These are phyloP conservation scores for Dinochytrium kinnereticum DNA, from an alignment of 371 early-diverging fungal species.

Conservation along the genomic window DNA sequence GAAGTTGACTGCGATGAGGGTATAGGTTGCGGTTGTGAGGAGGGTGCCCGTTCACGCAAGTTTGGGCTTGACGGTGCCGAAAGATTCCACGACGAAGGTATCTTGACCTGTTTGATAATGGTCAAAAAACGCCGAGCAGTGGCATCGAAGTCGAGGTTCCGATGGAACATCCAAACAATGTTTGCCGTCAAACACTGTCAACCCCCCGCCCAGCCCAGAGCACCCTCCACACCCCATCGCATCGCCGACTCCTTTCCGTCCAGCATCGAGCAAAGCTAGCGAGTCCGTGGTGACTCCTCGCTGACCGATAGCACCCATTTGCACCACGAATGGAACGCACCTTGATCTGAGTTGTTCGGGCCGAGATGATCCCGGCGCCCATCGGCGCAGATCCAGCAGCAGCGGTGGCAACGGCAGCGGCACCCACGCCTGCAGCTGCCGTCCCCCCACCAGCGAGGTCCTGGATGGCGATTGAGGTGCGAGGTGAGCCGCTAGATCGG, in stretches of 20 bases:
- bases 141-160: too few species aligned
- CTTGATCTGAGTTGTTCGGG: conserved; percentile 1
- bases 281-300: too few species aligned
- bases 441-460: neutral
- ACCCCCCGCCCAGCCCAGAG: too few species aligned
- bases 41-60: neutral
- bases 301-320: too few species aligned
- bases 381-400: too few species aligned
- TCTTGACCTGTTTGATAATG: neutral
- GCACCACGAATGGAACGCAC: neutral
- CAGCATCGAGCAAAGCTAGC: too few species aligned
- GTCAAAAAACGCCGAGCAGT: neutral
- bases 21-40: neutral
- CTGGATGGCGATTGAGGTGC: neutral
- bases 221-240: too few species aligned
- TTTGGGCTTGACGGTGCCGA: conserved; percentile 2
- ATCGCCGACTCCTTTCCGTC: too few species aligned
- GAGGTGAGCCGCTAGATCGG: too few species aligned
- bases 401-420: neutral
- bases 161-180: too few species aligned
- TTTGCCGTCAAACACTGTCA: too few species aligned
- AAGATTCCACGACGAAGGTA: neutral
- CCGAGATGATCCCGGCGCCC: neutral
- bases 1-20: neutral
- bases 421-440: neutral